Evolutionary conservation across 208 protist genomes (phyloP), one percentile per base, ranked within the genome.

Genomic region (Crithidia sp.): DNA sequence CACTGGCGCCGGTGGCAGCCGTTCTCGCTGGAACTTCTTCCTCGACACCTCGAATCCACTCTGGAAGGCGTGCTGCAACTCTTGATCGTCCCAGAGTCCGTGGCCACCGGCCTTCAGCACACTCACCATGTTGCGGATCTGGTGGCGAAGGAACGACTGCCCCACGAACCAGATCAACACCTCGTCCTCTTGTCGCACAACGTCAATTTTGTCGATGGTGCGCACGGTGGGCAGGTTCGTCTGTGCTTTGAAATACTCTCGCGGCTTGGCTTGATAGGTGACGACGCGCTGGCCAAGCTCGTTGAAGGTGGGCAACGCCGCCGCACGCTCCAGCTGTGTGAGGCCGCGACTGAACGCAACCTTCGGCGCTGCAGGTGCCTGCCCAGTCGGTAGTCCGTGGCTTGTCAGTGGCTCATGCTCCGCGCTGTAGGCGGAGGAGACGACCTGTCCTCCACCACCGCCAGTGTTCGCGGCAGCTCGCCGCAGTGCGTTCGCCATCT

Each of bases 81-180:
- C 92, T 17, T 89, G 78, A 52, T 93, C 89, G 67, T 94, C 82
- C 90, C 92, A 96, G 49, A 94, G 73, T 13, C 92, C 92, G 43
- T 94, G 81, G 0, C 92, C 92, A 5, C 61, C 76, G 0, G 88
- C 90, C 76, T 93, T 91, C 55, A 96, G 84, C 45, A 93, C 85
- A 49, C 84, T 87, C 67, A 95, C 92, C 87, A 95, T 94, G 70
- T 94, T 89, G 16, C 92, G 90, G 37, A 96, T 95, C 70, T 96
- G 92, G 64, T 95, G 90, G 12, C 92, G 84, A 44, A 96, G 74
- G 56, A 96, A 96, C 8, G 88, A 94, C 57, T 86, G 67, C 19
- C 89, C 92, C 3, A 94, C 85, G 74, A 93, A 95, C 90, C 93
- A 97, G 17, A 97, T 79, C 0, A 95, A 72, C 5, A 97, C 85